These are phyloP conservation scores for Euphorbia lathyris DNA, from an alignment of 345 rosid species.

Conservation along the genomic window DNA sequence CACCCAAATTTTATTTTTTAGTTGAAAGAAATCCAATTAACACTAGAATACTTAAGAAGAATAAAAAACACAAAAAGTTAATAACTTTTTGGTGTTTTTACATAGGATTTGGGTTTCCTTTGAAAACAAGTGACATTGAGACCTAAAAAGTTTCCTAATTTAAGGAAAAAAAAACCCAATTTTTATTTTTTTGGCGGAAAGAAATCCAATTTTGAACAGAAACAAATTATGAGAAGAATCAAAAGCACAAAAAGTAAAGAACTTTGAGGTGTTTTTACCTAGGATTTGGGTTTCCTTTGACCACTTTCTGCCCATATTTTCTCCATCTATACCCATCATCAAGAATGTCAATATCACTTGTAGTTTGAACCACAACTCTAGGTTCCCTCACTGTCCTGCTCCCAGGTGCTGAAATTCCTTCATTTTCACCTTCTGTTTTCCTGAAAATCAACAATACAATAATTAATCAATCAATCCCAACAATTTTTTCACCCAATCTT, in stretches of 20 bases:
- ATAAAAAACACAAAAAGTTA: too few relatives aligned
- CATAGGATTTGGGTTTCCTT: too few relatives aligned
- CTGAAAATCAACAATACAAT: conserved; percentile 45
- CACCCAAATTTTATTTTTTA: too few relatives aligned
- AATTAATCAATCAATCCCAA: too few relatives aligned
- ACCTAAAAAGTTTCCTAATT: too few relatives aligned
- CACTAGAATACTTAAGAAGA: too few relatives aligned
- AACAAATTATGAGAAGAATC: not conserved
- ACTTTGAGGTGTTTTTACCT: conserved; percentile 33
- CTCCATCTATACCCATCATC: conserved; percentile 98
- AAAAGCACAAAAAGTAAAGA: not conserved
- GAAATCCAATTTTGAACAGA: too few relatives aligned
- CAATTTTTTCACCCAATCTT: conserved; percentile 15
- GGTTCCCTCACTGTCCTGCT: conserved; percentile 82
- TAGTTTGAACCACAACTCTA: conserved; percentile 89
- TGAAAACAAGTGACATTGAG: too few relatives aligned
- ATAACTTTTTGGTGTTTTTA: too few relatives aligned
- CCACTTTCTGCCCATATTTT: conserved; percentile 96
- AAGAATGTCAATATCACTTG: conserved; percentile 87
- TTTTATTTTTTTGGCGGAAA: too few relatives aligned
- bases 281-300: conserved; percentile 94
- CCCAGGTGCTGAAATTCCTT: conserved; percentile 71
- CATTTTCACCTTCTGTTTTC: conserved; percentile 71
- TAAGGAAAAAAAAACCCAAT: too few relatives aligned
- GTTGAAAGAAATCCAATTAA: too few relatives aligned